phyloP scores from a whole-genome alignment of 108 stramenopile species.

The Poteriospumella lacustris region DNA sequence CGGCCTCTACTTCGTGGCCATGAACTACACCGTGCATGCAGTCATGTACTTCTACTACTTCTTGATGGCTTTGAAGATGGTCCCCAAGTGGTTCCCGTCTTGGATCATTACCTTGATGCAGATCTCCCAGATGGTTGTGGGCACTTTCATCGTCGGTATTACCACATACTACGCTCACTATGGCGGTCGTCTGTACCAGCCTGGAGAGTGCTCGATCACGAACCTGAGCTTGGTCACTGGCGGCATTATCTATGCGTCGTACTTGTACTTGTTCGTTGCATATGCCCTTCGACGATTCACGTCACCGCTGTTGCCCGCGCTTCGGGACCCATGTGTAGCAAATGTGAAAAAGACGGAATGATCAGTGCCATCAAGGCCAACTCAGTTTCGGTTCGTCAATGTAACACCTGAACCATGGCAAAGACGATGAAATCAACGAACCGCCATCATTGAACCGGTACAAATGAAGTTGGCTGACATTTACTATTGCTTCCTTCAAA shows the following conservation, averaged over 20 bases:
- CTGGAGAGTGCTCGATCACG: not conserved
- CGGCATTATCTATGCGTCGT: constrained; percentile 30
- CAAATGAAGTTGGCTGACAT: too few relatives aligned
- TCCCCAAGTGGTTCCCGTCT: constrained; percentile 33
- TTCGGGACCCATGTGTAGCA: too few relatives aligned
- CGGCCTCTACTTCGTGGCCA: constrained; percentile 91
- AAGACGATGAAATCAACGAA: too few relatives aligned
- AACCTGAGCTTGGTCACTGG: constrained; percentile 3
- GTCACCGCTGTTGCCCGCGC: too few relatives aligned
- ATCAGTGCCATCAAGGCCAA: too few relatives aligned
- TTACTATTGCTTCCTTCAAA: too few relatives aligned
- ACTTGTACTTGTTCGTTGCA: constrained; percentile 29
- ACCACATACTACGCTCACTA: constrained; percentile 55
- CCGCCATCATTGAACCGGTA: too few relatives aligned
- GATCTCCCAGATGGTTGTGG: constrained; percentile 38
- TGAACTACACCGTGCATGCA: constrained; percentile 51
- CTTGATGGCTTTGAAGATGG: constrained; percentile 21
- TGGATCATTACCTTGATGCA: constrained; percentile 32
- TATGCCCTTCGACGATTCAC: constrained; percentile 27
- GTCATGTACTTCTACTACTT: constrained; percentile 45
- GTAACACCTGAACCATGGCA: too few relatives aligned
- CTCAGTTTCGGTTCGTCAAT: too few relatives aligned
- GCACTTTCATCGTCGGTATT: constrained; percentile 46
- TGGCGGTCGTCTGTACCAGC: not conserved
- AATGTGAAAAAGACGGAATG: too few relatives aligned